These are phyloP conservation scores for Nothophytophthora sp. DNA, from an alignment of 352 stramenopile genomes.

Conservation along the genomic window DNA sequence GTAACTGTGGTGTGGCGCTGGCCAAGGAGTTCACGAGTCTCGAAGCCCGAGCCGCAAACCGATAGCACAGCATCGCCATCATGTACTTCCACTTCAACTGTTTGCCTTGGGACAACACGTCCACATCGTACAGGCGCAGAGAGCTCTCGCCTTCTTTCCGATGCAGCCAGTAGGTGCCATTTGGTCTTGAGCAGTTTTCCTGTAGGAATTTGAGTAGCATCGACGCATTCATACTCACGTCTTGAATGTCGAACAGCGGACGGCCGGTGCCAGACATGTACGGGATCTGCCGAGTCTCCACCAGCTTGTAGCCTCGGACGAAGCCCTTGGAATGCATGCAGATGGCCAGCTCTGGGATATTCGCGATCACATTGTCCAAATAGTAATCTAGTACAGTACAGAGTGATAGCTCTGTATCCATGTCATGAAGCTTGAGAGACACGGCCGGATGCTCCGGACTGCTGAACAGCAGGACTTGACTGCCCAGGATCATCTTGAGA, in stretches of 20 bases:
- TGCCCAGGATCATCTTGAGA: constrained; percentile 88
- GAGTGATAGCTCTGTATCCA: constrained; percentile 84
- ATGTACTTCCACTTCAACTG: constrained; percentile 92
- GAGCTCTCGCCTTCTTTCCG: constrained; percentile 80
- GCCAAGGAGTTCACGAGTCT: constrained; percentile 67
- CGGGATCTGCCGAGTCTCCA: constrained; percentile 82
- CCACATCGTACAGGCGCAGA: constrained; percentile 80
- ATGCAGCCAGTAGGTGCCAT: constrained; percentile 86
- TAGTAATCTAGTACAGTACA: constrained; percentile 87
- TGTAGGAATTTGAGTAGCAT: constrained; percentile 89
- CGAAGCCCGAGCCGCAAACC: constrained; percentile 74
- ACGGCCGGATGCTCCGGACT: constrained; percentile 84
- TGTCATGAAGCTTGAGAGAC: constrained; percentile 84
- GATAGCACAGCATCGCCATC: constrained; percentile 90
- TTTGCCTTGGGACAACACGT: constrained; percentile 80
- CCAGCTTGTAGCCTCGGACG: constrained; percentile 84
- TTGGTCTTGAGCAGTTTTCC: constrained; percentile 81
- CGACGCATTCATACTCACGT: constrained; percentile 86
- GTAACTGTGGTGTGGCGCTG: constrained; percentile 48
- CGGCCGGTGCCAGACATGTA: constrained; percentile 66
- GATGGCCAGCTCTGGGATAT: constrained; percentile 85
- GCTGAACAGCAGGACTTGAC: constrained; percentile 82
- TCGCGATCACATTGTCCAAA: constrained; percentile 87
- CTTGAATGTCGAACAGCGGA: constrained; percentile 81
- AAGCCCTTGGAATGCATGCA: constrained; percentile 88